Evolutionary conservation across 768 basidiomycete species (phyloP).

Genomic region (Ramaria sp.): DNA sequence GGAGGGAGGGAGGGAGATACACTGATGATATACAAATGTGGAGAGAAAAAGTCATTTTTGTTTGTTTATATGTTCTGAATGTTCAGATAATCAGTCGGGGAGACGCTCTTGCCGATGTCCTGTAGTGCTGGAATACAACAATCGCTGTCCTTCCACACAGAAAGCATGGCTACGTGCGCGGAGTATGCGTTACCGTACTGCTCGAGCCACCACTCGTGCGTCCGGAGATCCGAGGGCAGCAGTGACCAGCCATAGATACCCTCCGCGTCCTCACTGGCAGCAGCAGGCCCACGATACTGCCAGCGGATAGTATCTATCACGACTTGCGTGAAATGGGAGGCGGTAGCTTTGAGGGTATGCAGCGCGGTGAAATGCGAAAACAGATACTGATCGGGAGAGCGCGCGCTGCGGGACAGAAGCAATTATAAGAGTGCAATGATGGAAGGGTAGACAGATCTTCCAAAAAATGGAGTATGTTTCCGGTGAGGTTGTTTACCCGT

Average conservation of each 20-base stretch:
- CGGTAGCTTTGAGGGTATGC: conserved; percentile 7
- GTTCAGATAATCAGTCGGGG: not conserved
- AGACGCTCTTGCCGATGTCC: not conserved
- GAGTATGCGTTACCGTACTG: conserved; percentile 2
- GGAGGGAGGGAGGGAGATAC: no score
- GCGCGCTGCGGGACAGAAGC: conserved; percentile 6
- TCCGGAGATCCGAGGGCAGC: conserved; percentile 4
- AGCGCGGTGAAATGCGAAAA: conserved; percentile 8
- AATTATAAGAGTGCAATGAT: conserved; percentile 4
- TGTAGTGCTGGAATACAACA: not conserved
- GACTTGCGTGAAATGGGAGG: conserved; percentile 1
- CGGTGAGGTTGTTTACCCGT: not conserved
- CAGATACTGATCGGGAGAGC: conserved; percentile 6
- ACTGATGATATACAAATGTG: no score
- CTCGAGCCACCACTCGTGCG: conserved; percentile 8
- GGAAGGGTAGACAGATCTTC: conserved; percentile 5
- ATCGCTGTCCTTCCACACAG: not conserved
- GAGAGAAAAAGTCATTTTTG: no score
- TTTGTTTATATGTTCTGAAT: not conserved
- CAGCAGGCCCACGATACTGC: not conserved
- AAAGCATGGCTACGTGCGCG: conserved; percentile 5
- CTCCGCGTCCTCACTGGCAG: not conserved
- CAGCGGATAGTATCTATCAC: conserved; percentile 6
- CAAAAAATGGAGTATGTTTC: conserved; percentile 5
- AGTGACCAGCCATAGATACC: conserved; percentile 6